Conservation (phyloP, 768 basidiomycete species). For the Leccinum boreale region DNA sequence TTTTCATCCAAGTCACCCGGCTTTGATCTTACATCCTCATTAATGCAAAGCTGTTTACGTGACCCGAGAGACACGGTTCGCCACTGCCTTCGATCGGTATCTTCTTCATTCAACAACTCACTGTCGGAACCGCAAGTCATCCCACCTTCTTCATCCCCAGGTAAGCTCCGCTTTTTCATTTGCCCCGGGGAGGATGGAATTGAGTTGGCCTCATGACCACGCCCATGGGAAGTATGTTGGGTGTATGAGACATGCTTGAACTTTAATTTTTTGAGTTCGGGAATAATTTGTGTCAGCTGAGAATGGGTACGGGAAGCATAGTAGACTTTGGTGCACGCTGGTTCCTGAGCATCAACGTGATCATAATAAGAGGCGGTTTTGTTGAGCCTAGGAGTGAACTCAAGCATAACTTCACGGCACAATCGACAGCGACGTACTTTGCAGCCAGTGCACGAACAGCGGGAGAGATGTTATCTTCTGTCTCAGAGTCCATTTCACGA, state of each 20-base stretch:
- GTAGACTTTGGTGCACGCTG: conserved; percentile 78
- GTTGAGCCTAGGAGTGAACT: conserved; percentile 16
- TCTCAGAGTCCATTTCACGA: conserved; percentile 28
- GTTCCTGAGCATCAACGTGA: conserved; percentile 36
- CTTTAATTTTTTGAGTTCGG: conserved; percentile 76
- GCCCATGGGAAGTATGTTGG: conserved; percentile 12
- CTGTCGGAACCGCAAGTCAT: not conserved
- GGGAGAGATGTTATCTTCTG: conserved; percentile 63
- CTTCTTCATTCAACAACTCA: not conserved
- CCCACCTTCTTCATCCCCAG: conserved; percentile 18
- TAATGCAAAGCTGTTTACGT: conserved; percentile 89
- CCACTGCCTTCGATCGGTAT: conserved; percentile 28
- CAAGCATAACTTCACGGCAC: not conserved
- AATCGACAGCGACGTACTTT: conserved; percentile 45
- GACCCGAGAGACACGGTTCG: conserved; percentile 87
- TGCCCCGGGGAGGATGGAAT: not conserved
- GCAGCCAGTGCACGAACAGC: conserved; percentile 77
- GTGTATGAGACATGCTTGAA: conserved; percentile 35
- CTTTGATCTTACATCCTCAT: conserved; percentile 66
- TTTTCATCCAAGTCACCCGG: conserved; percentile 79
- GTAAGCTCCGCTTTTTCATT: conserved; percentile 20
- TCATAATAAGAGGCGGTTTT: conserved; percentile 5
- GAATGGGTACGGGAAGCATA: conserved; percentile 97
- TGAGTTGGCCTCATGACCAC: not conserved
- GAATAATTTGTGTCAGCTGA: conserved; percentile 86